Evolutionary conservation across 2,329 filamentous ascomycete genomes (phyloP), one percentile per base, ranked within the genome.

Genomic region (Colletotrichum higginsianum): DNA sequence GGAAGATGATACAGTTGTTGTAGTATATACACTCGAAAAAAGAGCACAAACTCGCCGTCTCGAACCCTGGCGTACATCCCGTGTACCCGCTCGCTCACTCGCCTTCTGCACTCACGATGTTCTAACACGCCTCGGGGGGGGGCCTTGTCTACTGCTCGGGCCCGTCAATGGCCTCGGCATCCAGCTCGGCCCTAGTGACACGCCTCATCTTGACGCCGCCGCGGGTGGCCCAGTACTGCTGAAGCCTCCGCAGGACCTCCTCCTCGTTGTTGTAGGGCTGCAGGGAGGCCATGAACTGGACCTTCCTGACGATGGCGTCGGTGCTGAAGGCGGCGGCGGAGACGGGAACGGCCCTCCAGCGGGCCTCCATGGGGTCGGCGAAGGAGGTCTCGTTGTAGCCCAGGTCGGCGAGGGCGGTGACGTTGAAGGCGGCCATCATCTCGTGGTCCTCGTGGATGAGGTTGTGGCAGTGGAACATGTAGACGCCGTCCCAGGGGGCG

Each of bases 401-500:
- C 42, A 82, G 79, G 69, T 81, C 76, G 16, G 76, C 61, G 0
- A 85, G 76, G 3, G 75, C 75, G 0, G 82, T 82, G 13, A 84
- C 82, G 71, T 85, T 85, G 77, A 86, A 85, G 3, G 83, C 82
- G 0, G 80, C 84, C 84, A 85, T 84, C 84, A 85, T 86, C 61
- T 84, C 82, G 64, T 81, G 77, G 64, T 86, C 84, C 75, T 85
- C 84, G 71, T 85, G 84, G 57, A 84, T 79, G 23, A 85, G 76
- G 66, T 85, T 86, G 74, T 85, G 84, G 76, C 84, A 85, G 75
- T 85, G 84, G 79, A 86, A 85, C 83, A 85, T 85, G 78, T 86
- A 85, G 3, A 85, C 79, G 11, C 88, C 89, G 64, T 86, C 84
- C 84, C 84, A 88, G 0, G 87, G 87, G 3, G 84, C 83, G 74